Evolutionary conservation across 139 green algal genomes (phyloP).

Genomic region (Diplosphaera chodatii): DNA sequence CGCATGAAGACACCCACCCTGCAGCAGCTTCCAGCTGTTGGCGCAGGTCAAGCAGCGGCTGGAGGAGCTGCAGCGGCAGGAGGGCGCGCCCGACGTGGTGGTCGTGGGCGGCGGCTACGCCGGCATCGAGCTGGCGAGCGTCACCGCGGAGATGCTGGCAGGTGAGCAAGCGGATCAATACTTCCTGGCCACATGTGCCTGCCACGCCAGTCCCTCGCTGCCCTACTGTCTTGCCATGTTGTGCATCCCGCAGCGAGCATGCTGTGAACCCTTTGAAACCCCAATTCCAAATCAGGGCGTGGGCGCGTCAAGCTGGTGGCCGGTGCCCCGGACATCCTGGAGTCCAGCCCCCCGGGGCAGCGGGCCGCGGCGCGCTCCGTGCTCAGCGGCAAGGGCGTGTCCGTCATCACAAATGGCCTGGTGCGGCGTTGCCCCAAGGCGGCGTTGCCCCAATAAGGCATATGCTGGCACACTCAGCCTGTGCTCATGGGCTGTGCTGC

Average conservation of each 20-base stretch:
- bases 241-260: too few relatives aligned
- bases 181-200: too few relatives aligned
- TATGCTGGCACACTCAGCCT: too few relatives aligned
- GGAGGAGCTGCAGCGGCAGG: constrained; percentile 29
- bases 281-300: neutral
- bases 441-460: neutral
- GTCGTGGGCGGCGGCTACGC: constrained; percentile 87
- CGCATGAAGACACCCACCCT: too few relatives aligned
- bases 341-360: constrained; percentile 51
- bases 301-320: constrained; percentile 63
- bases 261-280: too few relatives aligned
- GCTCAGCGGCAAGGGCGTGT: constrained; percentile 51
- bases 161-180: neutral
- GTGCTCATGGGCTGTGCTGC: too few relatives aligned
- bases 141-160: constrained; percentile 48
- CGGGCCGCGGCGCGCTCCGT: constrained; percentile 46
- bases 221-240: too few relatives aligned
- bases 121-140: constrained; percentile 83
- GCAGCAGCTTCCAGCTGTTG: too few relatives aligned
- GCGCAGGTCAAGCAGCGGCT: constrained; percentile 18
- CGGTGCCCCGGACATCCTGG: constrained; percentile 60
- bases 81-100: constrained; percentile 25
- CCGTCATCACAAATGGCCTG: constrained; percentile 41
- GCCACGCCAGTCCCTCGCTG: too few relatives aligned
- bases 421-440: neutral